phyloP scores from a whole-genome alignment of 805 yeast genomes.

The Ogataea degrootiae region DNA sequence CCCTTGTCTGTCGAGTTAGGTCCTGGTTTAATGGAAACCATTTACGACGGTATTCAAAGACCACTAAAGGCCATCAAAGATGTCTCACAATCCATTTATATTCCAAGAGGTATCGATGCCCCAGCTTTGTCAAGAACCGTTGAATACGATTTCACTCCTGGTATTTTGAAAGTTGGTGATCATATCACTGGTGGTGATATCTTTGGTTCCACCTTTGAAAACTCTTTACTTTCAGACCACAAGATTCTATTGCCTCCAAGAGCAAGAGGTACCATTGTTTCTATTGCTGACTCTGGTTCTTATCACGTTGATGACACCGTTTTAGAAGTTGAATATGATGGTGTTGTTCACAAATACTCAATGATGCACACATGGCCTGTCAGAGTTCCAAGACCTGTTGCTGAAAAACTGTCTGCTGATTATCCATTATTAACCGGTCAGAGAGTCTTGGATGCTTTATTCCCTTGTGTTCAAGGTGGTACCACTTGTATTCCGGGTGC shows the following conservation, averaged over 20 bases:
- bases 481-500: slow-evolving; percentile 99
- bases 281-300: slow-evolving; percentile 84
- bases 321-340: slow-evolving; percentile 92
- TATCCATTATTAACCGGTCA: slow-evolving; percentile 97
- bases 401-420: slow-evolving; percentile 90
- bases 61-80: slow-evolving; percentile 93
- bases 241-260: slow-evolving; percentile 95
- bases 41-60: slow-evolving; percentile 99
- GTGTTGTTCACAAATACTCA: slow-evolving; percentile 70
- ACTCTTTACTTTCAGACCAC: slow-evolving; percentile 88
- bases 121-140: slow-evolving; percentile 86
- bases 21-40: slow-evolving; percentile 98
- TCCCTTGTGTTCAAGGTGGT: slow-evolving; percentile 99
- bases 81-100: slow-evolving; percentile 83
- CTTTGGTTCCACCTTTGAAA: slow-evolving; percentile 89
- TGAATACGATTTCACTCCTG: slow-evolving; percentile 83
- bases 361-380: slow-evolving; percentile 99
- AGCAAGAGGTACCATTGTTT: slow-evolving; percentile 94
- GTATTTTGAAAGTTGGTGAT: slow-evolving; percentile 81
- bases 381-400: slow-evolving; percentile 98
- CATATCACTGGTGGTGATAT: slow-evolving; percentile 98
- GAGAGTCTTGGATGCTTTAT: slow-evolving; percentile 94
- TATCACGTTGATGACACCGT: slow-evolving; percentile 87
- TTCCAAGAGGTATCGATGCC: slow-evolving; percentile 97
- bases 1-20: slow-evolving; percentile 99